phyloP scores from a whole-genome alignment of 2,329 filamentous ascomycete genomes.

The Ascochyta fabae region DNA sequence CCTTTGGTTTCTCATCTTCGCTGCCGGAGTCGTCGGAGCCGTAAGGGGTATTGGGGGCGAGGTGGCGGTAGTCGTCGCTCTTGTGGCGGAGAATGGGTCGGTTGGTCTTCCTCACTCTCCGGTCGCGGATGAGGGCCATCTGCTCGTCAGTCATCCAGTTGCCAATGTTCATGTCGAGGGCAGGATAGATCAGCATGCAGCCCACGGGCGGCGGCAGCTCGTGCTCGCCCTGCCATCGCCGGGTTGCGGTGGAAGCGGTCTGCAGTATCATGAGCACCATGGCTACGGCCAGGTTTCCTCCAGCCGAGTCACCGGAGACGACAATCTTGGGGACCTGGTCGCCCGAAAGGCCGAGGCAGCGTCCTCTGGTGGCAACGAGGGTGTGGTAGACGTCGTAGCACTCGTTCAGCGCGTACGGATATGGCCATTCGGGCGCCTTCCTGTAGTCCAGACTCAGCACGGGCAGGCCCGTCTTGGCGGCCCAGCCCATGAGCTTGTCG shows the following conservation, averaged over 20 bases:
- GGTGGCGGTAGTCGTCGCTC: slow-evolving; percentile 83
- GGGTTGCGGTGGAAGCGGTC: slow-evolving; percentile 64
- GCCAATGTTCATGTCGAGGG: slow-evolving; percentile 94
- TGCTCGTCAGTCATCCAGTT: slow-evolving; percentile 99
- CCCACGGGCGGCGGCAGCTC: slow-evolving; percentile 79
- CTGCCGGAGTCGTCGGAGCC: slow-evolving; percentile 77
- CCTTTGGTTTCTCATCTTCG: slow-evolving; percentile 36
- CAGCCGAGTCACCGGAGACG: slow-evolving; percentile 80
- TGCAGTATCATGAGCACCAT: slow-evolving; percentile 90
- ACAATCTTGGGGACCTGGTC: slow-evolving; percentile 70
- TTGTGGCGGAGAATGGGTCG: slow-evolving; percentile 80
- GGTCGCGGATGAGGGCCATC: slow-evolving; percentile 90
- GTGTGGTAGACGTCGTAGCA: slow-evolving; percentile 85
- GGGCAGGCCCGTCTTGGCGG: slow-evolving; percentile 84
- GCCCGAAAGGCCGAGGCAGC: slow-evolving; percentile 77
- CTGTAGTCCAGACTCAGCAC: slow-evolving; percentile 90
- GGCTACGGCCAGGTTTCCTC: slow-evolving; percentile 80
- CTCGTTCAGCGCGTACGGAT: slow-evolving; percentile 84
- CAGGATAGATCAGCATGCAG: slow-evolving; percentile 85
- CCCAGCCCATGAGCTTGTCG: slow-evolving; percentile 92
- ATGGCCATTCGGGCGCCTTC: slow-evolving; percentile 84
- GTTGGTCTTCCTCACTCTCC: slow-evolving; percentile 78
- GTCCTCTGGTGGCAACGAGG: slow-evolving; percentile 73
- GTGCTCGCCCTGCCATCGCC: slow-evolving; percentile 62
- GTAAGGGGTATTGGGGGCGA: slow-evolving; percentile 81